A percentile compares a stretch with the other conserved stretches of the same genome.
Conservation (phyloP, 2,329 filamentous ascomycete genomes). For the Cladosporium sp. region DNA sequence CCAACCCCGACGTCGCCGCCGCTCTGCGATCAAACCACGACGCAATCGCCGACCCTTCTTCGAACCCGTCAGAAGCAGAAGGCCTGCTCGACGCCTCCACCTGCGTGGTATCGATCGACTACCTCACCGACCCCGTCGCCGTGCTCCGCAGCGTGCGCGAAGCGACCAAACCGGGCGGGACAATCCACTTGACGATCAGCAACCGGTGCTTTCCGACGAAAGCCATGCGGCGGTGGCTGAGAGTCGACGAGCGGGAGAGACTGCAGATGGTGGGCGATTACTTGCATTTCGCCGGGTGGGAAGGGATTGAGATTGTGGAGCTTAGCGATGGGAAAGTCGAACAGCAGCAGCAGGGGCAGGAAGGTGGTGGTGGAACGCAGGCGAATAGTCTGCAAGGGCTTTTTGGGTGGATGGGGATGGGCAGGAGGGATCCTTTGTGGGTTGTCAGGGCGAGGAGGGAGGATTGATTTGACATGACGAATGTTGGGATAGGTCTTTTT, state of each 20-base stretch:
- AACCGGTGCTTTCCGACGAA: constrained; percentile 54
- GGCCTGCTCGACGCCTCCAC: constrained; percentile 42
- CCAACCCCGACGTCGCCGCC: constrained; percentile 28
- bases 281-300: constrained; percentile 49
- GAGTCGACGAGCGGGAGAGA: constrained; percentile 41
- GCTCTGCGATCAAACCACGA: constrained; percentile 18
- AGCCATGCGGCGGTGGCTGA: constrained; percentile 47
- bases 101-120: constrained; percentile 51
- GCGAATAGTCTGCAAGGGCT: constrained; percentile 23
- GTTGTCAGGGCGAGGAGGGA: constrained; percentile 37
- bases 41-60: background rate
- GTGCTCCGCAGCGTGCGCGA: constrained; percentile 41
- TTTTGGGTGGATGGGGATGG: constrained; percentile 32
- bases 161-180: constrained; percentile 40
- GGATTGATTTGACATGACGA: background rate
- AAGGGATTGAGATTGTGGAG: constrained; percentile 50
- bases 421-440: constrained; percentile 40
- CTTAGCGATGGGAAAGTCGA: constrained; percentile 38
- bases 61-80: background rate
- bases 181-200: constrained; percentile 48
- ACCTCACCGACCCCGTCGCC: constrained; percentile 44
- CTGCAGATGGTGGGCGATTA: constrained; percentile 51
- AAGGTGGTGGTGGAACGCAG: constrained; percentile 12
- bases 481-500: background rate
- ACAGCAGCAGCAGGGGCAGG: constrained; percentile 14